Conservation (phyloP, 2,329 filamentous ascomycete genomes). For the Pseudocercospora macadamiae region DNA sequence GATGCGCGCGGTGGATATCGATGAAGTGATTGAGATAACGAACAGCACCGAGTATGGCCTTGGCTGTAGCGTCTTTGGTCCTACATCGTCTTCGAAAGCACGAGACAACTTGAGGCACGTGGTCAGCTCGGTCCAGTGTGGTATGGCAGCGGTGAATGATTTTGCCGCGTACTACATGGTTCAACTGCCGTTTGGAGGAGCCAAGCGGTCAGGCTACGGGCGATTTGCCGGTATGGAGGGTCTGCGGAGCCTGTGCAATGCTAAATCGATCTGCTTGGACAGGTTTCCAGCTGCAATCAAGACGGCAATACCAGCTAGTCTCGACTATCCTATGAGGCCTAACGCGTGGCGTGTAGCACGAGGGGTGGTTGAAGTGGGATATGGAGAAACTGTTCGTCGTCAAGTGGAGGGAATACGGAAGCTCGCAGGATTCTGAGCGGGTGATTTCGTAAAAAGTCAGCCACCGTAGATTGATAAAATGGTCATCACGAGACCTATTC, state of each 20-base stretch:
- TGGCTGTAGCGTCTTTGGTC: slow-evolving; percentile 85
- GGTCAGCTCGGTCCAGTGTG: slow-evolving; percentile 70
- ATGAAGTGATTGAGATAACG: slow-evolving; percentile 72
- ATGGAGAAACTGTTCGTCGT: slow-evolving; percentile 46
- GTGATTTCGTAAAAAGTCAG: slow-evolving; percentile 11
- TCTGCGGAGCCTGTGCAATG: slow-evolving; percentile 79
- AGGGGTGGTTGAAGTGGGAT: slow-evolving; percentile 54
- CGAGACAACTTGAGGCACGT: slow-evolving; percentile 65
- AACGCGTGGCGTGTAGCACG: slow-evolving; percentile 47
- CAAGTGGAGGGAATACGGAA: slow-evolving; percentile 46
- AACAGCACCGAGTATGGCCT: slow-evolving; percentile 86
- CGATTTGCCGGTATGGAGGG: slow-evolving; percentile 92
- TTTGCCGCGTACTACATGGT: slow-evolving; percentile 93
- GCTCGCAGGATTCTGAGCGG: slow-evolving; percentile 34
- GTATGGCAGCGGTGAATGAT: slow-evolving; percentile 95
- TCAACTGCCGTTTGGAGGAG: slow-evolving; percentile 90
- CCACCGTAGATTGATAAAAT: background rate
- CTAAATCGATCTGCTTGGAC: slow-evolving; percentile 85
- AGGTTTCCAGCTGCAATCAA: slow-evolving; percentile 59
- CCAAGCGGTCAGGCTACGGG: slow-evolving; percentile 85
- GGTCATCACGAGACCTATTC: slow-evolving; percentile 1
- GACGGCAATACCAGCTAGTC: slow-evolving; percentile 77
- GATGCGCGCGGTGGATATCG: slow-evolving; percentile 70
- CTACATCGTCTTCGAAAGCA: slow-evolving; percentile 46
- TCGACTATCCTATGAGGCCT: slow-evolving; percentile 74